Evolutionary conservation across 352 stramenopile genomes (phyloP), one percentile per base, ranked within the genome.

Genomic region (Pythium pectinolyticum): DNA sequence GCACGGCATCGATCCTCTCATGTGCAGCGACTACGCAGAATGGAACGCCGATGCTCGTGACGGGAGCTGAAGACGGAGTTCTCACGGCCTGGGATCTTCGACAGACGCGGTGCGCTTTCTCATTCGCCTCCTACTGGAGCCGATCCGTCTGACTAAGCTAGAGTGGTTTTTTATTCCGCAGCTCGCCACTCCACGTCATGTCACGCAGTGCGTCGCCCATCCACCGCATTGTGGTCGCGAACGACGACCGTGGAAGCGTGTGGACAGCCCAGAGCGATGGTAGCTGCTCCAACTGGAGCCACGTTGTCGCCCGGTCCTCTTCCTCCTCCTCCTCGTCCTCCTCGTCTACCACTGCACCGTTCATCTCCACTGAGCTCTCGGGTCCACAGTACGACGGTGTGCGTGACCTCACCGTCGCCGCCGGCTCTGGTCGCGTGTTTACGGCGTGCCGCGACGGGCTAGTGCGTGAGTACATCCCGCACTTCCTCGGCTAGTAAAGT

Each of bases 301-400:
- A 70, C n/a, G 19, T 82, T 22, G 19, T 70, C 22, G n/a, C n/a
- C n/a, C n/a, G n/a, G n/a, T n/a, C n/a, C n/a, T n/a, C n/a, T n/a
- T n/a, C n/a, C n/a, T n/a, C n/a, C n/a, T n/a, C n/a, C n/a, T n/a
- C n/a, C n/a, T n/a, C 10, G 34, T 2, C 24, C n/a, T n/a, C n/a
- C n/a, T n/a, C 39, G 19, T 27, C 53, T 4, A 61, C 51, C 20
- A 32, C 17, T 12, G 20, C 31, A 4, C 69, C 71, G 0, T 48
- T 41, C 22, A 35, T 87, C 11, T 65, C 60, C 2, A 87, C 71
- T 5, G 71, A 84, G 52, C 70, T 90, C 7, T 87, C 82, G 0
- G 83, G 83, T 20, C 83, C 83, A 25, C 58, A 78, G 20, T 92
- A 85, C 57, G 83, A 92, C 28, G 69, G 81, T n/a, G 75, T 92